A percentile compares a stretch with the other conserved stretches of the same genome.
phyloP scores from a whole-genome alignment of 176 grass and related monocot species.

The Chloris gayana region DNA sequence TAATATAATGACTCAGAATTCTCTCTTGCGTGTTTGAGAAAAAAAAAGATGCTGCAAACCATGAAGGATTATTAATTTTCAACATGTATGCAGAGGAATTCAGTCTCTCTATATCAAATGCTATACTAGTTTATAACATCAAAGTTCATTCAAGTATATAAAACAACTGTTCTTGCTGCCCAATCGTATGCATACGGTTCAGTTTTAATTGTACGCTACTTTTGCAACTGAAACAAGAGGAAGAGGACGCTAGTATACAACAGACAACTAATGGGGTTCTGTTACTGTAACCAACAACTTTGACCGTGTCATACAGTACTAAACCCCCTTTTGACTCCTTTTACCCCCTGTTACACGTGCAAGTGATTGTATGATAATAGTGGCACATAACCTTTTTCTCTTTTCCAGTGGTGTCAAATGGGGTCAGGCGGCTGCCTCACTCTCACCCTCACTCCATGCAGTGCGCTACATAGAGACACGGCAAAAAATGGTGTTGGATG shows the following conservation, averaged over 20 bases:
- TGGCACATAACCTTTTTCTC: background rate
- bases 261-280: background rate
- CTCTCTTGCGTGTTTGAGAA: too few relatives aligned
- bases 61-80: background rate
- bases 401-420: slow-evolving; percentile 10
- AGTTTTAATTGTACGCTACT: too few relatives aligned
- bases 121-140: too few relatives aligned
- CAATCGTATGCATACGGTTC: too few relatives aligned
- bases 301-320: background rate
- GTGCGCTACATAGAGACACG: background rate
- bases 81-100: too few relatives aligned
- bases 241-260: background rate
- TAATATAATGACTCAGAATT: too few relatives aligned
- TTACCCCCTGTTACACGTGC: background rate
- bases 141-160: too few relatives aligned
- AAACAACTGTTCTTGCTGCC: too few relatives aligned
- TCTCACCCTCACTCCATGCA: slow-evolving; percentile 5
- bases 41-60: slow-evolving; percentile 38
- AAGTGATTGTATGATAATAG: background rate
- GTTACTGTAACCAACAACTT: background rate
- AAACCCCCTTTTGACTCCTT: background rate
- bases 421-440: background rate
- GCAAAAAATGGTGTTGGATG: slow-evolving; percentile 23
- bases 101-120: too few relatives aligned
- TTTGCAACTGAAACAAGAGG: background rate